A percentile compares a stretch with the other conserved stretches of the same genome.
Evolutionary conservation across 805 yeast genomes (phyloP).

Genomic region (Pichia phayaonensis): DNA sequence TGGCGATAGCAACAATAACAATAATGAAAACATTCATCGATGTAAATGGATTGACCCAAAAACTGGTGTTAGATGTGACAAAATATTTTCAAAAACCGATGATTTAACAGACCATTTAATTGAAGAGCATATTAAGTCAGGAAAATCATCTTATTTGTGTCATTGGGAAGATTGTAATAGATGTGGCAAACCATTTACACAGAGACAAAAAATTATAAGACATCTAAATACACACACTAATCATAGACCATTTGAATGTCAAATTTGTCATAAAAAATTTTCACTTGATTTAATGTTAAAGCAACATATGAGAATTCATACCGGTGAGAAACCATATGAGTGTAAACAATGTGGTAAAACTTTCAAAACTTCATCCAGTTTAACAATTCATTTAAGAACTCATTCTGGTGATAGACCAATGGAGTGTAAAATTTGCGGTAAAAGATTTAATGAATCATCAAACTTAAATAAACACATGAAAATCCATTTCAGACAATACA

Average conservation of each 20-base stretch:
- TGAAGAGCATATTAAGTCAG: constrained; percentile 61
- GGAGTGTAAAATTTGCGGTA: constrained; percentile 71
- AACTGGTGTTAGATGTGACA: constrained; percentile 36
- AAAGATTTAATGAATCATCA: constrained; percentile 81
- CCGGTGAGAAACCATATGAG: constrained; percentile 81
- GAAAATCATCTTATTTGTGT: constrained; percentile 64
- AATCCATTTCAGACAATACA: constrained; percentile 53
- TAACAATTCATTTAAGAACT: constrained; percentile 74
- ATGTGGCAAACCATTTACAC: constrained; percentile 53
- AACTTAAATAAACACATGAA: constrained; percentile 84
- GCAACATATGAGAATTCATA: constrained; percentile 79
- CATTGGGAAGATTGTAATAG: constrained; percentile 75
- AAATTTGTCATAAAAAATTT: constrained; percentile 59
- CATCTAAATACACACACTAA: constrained; percentile 87
- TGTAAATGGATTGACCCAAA: constrained; percentile 34
- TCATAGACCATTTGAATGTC: constrained; percentile 71
- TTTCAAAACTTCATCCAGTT: constrained; percentile 76
- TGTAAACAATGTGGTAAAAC: constrained; percentile 69
- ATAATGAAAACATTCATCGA: constrained; percentile 11
- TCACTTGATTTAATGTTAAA: constrained; percentile 70
- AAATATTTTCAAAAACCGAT: constrained; percentile 42
- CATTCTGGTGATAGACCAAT: constrained; percentile 92
- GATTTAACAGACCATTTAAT: constrained; percentile 68
- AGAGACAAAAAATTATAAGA: constrained; percentile 77
- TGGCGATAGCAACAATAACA: constrained; percentile 7